Evolutionary conservation across 495 filamentous ascomycete genomes (phyloP), one percentile per base, ranked within the genome.

Genomic region (Neurospora sp.): DNA sequence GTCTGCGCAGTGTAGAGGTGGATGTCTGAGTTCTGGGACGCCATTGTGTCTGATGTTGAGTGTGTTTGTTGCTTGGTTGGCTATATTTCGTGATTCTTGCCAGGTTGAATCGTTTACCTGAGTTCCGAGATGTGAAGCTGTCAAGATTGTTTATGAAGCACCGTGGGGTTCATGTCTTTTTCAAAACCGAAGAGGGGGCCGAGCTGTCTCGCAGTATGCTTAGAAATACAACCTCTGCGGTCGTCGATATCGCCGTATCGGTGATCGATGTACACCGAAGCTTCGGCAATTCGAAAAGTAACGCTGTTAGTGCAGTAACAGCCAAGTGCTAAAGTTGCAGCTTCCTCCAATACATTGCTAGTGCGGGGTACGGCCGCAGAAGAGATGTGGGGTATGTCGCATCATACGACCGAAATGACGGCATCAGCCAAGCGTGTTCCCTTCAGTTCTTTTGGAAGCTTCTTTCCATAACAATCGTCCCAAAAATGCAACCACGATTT

Each of bases 1-100:
- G 91, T 93, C 78, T 87, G 84, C 0, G 86, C 82, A 37, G 86
- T 89, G 78, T 88, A 86, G n/a, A 86, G 78, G 72, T 84, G 82
- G 73, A 86, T 84, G 66, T 84, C 78, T 0, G 81, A 73, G 34
- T 71, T 76, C 6, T 75, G 42, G 62, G 78, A 70, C n/a, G 79
- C 71, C 75, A 79, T 80, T 24, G 40, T 74, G 69, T 28, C 9
- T 17, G 43, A 59, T 34, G 6, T 72, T 38, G 13, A 17, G 39
- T 19, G 40, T 40, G 5, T 28, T 71, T 36, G 37, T 48, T 28
- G 69, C 38, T 24, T 37, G 39, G 17, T 70, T 74, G 28, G 28
- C 24, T 34, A 4, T 31, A 19, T 3, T 62, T 48, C 40, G 17
- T 37, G 31, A 1, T 71, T 39, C 6, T 21, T 45, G 42, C 7